phyloP scores from a whole-genome alignment of 2,329 filamentous ascomycete species.

The Basipetospora chlamydospora region DNA sequence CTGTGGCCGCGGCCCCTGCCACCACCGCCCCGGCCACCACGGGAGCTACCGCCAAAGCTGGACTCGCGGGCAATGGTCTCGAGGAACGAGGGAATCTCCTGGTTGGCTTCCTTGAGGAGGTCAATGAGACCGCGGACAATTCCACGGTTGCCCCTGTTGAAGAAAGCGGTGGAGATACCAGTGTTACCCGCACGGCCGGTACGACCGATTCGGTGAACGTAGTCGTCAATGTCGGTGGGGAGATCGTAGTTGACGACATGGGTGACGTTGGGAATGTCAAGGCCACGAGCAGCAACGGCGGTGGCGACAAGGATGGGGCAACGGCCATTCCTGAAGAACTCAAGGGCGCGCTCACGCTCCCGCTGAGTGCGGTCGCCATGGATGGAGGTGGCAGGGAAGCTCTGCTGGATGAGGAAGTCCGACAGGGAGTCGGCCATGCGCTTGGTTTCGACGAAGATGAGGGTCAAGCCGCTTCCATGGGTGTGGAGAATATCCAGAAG shows the following conservation, averaged over 20 bases:
- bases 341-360: slow-evolving; percentile 92
- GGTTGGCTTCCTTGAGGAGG: slow-evolving; percentile 97
- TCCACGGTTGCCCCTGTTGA: slow-evolving; percentile 98
- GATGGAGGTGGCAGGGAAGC: slow-evolving; percentile 94
- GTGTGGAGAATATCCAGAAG: slow-evolving; percentile 95
- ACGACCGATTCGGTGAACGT: slow-evolving; percentile 98
- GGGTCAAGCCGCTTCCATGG: slow-evolving; percentile 72
- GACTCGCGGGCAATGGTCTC: slow-evolving; percentile 96
- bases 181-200: slow-evolving; percentile 99
- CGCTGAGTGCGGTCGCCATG: slow-evolving; percentile 97
- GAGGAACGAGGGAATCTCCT: slow-evolving; percentile 85
- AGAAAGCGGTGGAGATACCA: slow-evolving; percentile 95
- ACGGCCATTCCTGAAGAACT: slow-evolving; percentile 91
- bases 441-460: slow-evolving; percentile 99
- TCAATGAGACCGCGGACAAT: slow-evolving; percentile 93
- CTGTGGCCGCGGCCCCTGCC: slow-evolving; percentile 55
- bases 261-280: slow-evolving; percentile 91
- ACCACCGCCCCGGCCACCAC: slow-evolving; percentile 45
- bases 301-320: slow-evolving; percentile 96
- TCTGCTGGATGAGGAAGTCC: slow-evolving; percentile 97
- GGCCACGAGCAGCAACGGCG: slow-evolving; percentile 78
- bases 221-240: slow-evolving; percentile 97
- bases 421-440: slow-evolving; percentile 97
- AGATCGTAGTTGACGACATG: slow-evolving; percentile 99
- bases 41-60: slow-evolving; percentile 60